These are phyloP conservation scores for Suhomyces atakaporum DNA, from an alignment of 1,139 yeast species.

Conservation along the genomic window DNA sequence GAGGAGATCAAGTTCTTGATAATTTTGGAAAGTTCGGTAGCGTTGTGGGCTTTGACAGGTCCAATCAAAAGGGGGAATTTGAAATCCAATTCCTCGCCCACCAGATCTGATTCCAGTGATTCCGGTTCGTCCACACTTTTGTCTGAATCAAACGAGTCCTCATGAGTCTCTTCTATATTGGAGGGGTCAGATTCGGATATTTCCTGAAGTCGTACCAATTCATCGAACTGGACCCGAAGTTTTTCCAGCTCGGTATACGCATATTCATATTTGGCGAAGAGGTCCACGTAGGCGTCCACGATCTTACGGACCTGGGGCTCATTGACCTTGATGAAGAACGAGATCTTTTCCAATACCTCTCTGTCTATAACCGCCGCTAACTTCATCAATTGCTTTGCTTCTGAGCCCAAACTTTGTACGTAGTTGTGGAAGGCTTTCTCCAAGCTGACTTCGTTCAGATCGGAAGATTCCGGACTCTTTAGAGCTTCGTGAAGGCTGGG, in stretches of 20 bases:
- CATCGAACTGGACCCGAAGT: conserved; percentile 34
- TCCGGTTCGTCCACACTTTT: conserved; percentile 7
- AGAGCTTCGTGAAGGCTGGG: conserved; percentile 4
- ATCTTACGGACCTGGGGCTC: conserved; percentile 37
- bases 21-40: conserved; percentile 23
- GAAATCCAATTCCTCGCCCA: conserved; percentile 16
- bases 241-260: conserved; percentile 30
- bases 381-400: conserved; percentile 27
- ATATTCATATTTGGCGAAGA: conserved; percentile 31
- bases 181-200: conserved; percentile 17
- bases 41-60: conserved; percentile 22
- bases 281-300: conserved; percentile 27
- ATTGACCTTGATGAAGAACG: conserved; percentile 37
- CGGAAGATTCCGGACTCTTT: too few relatives aligned
- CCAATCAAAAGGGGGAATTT: conserved; percentile 41
- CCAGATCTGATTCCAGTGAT: conserved; percentile 2
- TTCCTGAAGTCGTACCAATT: conserved; percentile 35
- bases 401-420: conserved; percentile 20
- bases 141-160: conserved; percentile 8
- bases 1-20: conserved; percentile 26
- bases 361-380: conserved; percentile 41
- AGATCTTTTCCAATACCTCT: conserved; percentile 38
- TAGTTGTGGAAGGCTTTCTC: too few relatives aligned
- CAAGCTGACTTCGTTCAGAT: too few relatives aligned
- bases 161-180: conserved; percentile 14